Conservation (phyloP, 2,329 filamentous ascomycete genomes). For the Colletotrichum tropicale region DNA sequence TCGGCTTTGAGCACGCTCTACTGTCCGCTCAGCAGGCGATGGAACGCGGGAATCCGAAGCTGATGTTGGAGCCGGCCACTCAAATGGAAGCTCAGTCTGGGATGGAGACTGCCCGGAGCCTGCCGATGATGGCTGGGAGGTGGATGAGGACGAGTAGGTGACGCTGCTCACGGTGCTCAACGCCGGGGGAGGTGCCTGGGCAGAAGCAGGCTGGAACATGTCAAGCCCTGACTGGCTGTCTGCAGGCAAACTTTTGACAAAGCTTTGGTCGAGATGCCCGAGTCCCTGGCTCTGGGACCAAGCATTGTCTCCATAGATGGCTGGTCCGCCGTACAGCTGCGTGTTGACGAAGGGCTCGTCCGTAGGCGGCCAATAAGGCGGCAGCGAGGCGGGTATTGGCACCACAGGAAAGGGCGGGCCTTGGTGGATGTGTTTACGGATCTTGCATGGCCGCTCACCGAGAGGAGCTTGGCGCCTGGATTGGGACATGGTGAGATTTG, state of each 20-base stretch:
- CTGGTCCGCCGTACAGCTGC: not conserved
- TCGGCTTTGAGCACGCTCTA: slow-evolving; percentile 11
- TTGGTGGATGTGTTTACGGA: not conserved
- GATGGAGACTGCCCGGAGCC: slow-evolving; percentile 33
- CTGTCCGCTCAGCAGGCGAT: slow-evolving; percentile 24
- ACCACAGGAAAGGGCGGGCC: not conserved
- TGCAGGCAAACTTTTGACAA: not conserved
- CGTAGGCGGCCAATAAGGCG: slow-evolving; percentile 9
- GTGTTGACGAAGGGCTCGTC: not conserved
- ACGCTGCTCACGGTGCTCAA: slow-evolving; percentile 30
- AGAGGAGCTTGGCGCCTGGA: not conserved
- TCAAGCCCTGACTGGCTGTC: not conserved
- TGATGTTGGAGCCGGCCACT: slow-evolving; percentile 21
- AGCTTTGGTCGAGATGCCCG: not conserved
- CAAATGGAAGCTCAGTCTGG: slow-evolving; percentile 28
- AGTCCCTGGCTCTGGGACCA: slow-evolving; percentile 3
- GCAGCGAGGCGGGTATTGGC: not conserved
- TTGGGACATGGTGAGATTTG: not conserved
- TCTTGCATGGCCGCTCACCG: not conserved
- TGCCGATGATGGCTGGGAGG: slow-evolving; percentile 28
- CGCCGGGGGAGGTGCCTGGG: not conserved
- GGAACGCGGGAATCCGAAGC: slow-evolving; percentile 23
- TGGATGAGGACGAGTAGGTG: slow-evolving; percentile 24
- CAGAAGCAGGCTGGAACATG: not conserved
- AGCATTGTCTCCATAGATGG: not conserved